phyloP scores from a whole-genome alignment of 2,329 filamentous ascomycete genomes.

The Aspergillus tanneri region DNA sequence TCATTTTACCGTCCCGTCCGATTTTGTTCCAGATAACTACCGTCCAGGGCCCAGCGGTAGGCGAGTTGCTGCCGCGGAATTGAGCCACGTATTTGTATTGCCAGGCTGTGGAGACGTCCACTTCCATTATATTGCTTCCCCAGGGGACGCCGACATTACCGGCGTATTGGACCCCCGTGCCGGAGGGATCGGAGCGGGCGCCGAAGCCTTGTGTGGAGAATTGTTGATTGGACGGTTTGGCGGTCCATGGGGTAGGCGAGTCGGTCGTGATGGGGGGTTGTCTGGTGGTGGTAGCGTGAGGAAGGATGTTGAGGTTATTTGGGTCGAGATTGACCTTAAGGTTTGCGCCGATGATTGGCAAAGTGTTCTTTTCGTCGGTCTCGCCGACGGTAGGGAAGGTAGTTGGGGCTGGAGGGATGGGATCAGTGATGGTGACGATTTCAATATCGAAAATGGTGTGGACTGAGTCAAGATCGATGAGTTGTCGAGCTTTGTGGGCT shows the following conservation, averaged over 20 bases:
- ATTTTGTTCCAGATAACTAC: conserved; percentile 44
- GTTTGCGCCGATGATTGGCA: background rate
- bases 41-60: conserved; percentile 32
- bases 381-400: background rate
- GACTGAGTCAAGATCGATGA: conserved; percentile 1
- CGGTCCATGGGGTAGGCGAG: conserved; percentile 22
- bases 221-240: conserved; percentile 18
- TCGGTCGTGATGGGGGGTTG: conserved; percentile 3
- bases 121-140: conserved; percentile 42
- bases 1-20: conserved; percentile 34
- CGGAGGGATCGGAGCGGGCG: conserved; percentile 23
- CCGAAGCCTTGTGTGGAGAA: conserved; percentile 34
- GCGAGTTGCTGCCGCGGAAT: conserved; percentile 33
- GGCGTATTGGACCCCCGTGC: conserved; percentile 27
- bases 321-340: background rate
- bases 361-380: background rate
- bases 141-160: conserved; percentile 42
- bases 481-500: conserved; percentile 12
- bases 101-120: conserved; percentile 30
- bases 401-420: conserved; percentile 1
- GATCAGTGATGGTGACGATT: conserved; percentile 18
- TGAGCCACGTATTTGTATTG: conserved; percentile 40
- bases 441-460: conserved; percentile 18
- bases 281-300: conserved; percentile 7
- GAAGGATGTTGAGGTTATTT: conserved; percentile 5